Evolutionary conservation across 2,329 filamentous ascomycete species (phyloP), one percentile per base, ranked within the genome.

Genomic region (Exserohilum rostratum): DNA sequence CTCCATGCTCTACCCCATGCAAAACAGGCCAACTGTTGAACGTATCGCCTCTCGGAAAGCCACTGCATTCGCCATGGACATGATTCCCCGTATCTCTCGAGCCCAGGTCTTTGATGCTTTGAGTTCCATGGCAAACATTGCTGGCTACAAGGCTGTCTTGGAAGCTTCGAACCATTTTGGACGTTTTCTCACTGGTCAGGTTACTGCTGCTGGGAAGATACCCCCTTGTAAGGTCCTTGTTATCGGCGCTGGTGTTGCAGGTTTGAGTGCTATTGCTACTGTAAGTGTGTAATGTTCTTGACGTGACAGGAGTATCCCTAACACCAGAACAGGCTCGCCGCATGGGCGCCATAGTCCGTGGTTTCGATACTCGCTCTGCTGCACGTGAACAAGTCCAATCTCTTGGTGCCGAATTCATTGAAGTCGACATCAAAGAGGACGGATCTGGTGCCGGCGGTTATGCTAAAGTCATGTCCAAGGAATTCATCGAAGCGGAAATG

Each of bases 91-190:
- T 35, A 96, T 96, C 65, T 96, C 91, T 1, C 85, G 92, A 42
- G 91, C 92, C 1, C 92, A 96, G 72, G 87, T 90, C 0, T 96
- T 96, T 66, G 91, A 96, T 76, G 91, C 91, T 0, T 81, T 96
- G 51, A 92, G 90, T 73, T 95, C 90, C 9, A 96, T 96, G 92
- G 91, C 92, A 56, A 96, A 96, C 66, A 96, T 96, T 77, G 90
- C 91, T 18, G 92, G 92, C 0, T 96, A 96, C 78, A 96, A 96
- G 76, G 92, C 91, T 35, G 90, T 96, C 1, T 79, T 96, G 38
- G 91, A 96, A 74, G 92, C 91, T 1, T 93, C 90, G 12, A 96
- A 96, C 75, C 87, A 89, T 60, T 96, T 96, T 75, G 91, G 91
- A 47, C 86, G 91, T 40, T 96, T 96, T 70, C 77, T 96, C 63